Percentiles rank a stretch among this genome's conserved stretches.
Conservation (phyloP, 73 alveolate species). For the Uronychia setigera region DNA sequence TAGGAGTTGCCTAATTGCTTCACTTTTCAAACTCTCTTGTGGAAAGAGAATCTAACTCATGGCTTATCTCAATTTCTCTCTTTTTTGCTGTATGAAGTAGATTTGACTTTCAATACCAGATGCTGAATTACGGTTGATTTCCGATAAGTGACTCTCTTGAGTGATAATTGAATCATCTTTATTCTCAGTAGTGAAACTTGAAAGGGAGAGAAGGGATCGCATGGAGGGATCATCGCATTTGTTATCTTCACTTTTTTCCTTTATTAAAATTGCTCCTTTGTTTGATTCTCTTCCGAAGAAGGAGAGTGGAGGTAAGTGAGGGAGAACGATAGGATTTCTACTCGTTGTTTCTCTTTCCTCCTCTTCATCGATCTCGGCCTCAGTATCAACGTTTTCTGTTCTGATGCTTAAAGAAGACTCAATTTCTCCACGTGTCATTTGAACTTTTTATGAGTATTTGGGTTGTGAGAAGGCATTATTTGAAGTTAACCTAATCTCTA, state of each 20-base stretch:
- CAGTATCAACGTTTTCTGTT: not conserved
- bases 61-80: no score
- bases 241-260: not conserved
- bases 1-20: no score
- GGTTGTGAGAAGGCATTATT: not conserved
- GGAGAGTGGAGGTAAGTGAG: not conserved
- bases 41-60: no score
- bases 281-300: not conserved
- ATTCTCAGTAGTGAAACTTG: not conserved
- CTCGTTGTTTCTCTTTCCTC: no score
- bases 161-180: not conserved
- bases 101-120: no score
- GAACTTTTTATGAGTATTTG: not conserved
- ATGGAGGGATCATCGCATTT: no score
- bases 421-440: not conserved
- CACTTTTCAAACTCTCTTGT: no score
- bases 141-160: no score
- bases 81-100: no score
- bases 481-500: no score
- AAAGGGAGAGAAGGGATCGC: not conserved
- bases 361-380: not conserved
- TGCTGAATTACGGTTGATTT: no score
- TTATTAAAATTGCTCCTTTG: not conserved
- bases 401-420: not conserved
- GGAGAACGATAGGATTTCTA: not conserved